These are phyloP conservation scores for Nitzschia sp. DNA, from an alignment of 108 stramenopile species.

Conservation along the genomic window DNA sequence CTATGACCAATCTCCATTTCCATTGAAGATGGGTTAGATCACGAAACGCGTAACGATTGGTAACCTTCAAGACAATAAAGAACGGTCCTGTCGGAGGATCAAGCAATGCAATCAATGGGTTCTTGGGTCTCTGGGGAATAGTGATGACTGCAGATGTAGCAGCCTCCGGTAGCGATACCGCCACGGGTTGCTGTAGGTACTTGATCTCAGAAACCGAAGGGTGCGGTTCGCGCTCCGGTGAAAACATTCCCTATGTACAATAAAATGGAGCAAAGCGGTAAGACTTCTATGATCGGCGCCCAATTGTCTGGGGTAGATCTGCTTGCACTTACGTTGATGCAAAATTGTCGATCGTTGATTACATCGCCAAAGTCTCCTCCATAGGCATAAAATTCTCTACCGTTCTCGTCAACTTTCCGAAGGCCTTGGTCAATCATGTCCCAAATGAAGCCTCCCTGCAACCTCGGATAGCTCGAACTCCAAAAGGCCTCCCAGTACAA, in stretches of 20 bases:
- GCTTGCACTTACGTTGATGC: conserved; percentile 75
- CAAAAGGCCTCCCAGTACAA: conserved; percentile 91
- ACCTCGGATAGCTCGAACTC: conserved; percentile 50
- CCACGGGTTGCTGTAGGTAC: conserved; percentile 83
- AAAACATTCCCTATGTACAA: conserved; percentile 70
- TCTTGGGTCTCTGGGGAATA: background rate
- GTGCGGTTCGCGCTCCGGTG: conserved; percentile 88
- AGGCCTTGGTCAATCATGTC: conserved; percentile 95
- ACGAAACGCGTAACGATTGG: conserved; percentile 54
- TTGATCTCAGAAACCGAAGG: conserved; percentile 90
- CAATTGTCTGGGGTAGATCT: background rate
- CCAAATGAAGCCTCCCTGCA: conserved; percentile 98
- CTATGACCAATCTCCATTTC: conserved; percentile 37
- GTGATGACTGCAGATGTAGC: background rate
- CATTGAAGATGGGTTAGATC: conserved; percentile 48
- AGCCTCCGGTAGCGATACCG: conserved; percentile 1
- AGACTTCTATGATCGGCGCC: background rate
- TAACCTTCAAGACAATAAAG: conserved; percentile 8
- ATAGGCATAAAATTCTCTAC: conserved; percentile 70
- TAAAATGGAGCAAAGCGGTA: background rate
- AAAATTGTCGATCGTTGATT: conserved; percentile 85
- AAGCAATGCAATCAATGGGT: background rate
- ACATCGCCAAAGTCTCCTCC: conserved; percentile 93
- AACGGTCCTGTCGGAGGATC: background rate
- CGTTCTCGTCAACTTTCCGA: conserved; percentile 29